Conservation (phyloP, 257 asterid genomes). For the Capsicum rhomboideum region DNA sequence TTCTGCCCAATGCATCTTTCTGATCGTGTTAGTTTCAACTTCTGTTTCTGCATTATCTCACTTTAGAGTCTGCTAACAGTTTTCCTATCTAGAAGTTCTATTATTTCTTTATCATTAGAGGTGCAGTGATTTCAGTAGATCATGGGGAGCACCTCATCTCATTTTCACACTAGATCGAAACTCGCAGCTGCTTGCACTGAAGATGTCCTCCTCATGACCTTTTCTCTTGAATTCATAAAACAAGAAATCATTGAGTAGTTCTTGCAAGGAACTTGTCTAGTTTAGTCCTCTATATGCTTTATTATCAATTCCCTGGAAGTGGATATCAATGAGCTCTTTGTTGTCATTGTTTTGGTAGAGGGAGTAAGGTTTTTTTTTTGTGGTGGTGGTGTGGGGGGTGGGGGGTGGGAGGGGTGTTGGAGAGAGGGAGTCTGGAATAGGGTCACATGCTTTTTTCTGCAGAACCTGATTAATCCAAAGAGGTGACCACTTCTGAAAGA, state of each 20-base stretch:
- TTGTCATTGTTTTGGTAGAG: neutral
- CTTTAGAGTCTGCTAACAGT: neutral
- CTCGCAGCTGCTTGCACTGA: neutral
- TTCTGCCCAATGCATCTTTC: conserved; percentile 97
- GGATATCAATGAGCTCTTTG: neutral
- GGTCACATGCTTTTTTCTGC: neutral
- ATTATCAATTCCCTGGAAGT: neutral
- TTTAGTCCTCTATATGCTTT: neutral
- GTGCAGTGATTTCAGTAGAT: neutral
- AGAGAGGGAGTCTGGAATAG: neutral
- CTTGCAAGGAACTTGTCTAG: neutral
- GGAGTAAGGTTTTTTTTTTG: neutral
- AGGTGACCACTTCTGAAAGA: neutral
- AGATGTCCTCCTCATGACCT: neutral
- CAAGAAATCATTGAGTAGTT: neutral
- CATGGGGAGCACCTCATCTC: neutral
- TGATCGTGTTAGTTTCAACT: conserved; percentile 51
- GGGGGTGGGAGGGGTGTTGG: neutral
- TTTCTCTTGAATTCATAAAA: neutral
- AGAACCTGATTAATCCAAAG: neutral
- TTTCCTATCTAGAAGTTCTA: neutral
- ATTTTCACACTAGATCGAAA: neutral
- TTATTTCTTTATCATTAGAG: neutral
- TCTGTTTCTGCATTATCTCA: neutral
- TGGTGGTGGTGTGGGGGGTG: no score